Percentiles rank a stretch among this genome's conserved stretches.
Evolutionary conservation across 2,329 filamentous ascomycete species (phyloP).

Genomic region (Macroventuria anomochaeta): DNA sequence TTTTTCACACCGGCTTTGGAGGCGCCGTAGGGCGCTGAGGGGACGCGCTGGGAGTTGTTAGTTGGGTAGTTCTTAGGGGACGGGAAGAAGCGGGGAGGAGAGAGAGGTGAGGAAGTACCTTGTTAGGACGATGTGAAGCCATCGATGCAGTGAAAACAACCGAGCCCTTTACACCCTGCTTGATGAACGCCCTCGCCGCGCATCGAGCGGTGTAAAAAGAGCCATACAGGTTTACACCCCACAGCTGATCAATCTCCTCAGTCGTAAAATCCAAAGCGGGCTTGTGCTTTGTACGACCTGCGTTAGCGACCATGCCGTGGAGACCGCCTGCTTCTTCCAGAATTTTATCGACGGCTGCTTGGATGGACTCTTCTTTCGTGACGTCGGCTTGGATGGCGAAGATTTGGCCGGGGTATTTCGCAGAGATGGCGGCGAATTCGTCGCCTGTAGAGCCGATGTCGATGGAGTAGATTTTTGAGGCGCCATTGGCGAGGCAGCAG

Average conservation of each 20-base stretch:
- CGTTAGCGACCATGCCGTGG: conserved; percentile 60
- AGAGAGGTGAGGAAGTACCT: conserved; percentile 16
- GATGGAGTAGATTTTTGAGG: conserved; percentile 55
- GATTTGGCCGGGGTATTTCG: conserved; percentile 51
- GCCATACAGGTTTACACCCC: conserved; percentile 55
- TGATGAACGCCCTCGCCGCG: conserved; percentile 55
- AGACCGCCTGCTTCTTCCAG: conserved; percentile 53
- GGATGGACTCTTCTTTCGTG: conserved; percentile 55
- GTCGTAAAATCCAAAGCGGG: conserved; percentile 58
- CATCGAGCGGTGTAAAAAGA: conserved; percentile 54
- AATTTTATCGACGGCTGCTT: conserved; percentile 54
- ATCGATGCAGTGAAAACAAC: conserved; percentile 58
- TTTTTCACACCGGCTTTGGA: conserved; percentile 55
- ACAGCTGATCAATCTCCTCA: conserved; percentile 56
- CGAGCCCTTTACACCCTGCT: conserved; percentile 53
- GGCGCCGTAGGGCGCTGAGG: conserved; percentile 53
- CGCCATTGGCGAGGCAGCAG: conserved; percentile 56
- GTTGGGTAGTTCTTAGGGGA: too few relatives aligned
- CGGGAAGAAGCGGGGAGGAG: too few relatives aligned
- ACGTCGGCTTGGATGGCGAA: conserved; percentile 56
- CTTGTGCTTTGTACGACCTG: conserved; percentile 61
- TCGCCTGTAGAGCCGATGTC: conserved; percentile 54
- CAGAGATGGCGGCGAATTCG: conserved; percentile 50
- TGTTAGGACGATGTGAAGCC: conserved; percentile 57
- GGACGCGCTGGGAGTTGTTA: conserved; percentile 27